A percentile compares a stretch with the other conserved stretches of the same genome.
Evolutionary conservation across 495 filamentous ascomycete genomes (phyloP).

Genomic region (Neurospora sp.): DNA sequence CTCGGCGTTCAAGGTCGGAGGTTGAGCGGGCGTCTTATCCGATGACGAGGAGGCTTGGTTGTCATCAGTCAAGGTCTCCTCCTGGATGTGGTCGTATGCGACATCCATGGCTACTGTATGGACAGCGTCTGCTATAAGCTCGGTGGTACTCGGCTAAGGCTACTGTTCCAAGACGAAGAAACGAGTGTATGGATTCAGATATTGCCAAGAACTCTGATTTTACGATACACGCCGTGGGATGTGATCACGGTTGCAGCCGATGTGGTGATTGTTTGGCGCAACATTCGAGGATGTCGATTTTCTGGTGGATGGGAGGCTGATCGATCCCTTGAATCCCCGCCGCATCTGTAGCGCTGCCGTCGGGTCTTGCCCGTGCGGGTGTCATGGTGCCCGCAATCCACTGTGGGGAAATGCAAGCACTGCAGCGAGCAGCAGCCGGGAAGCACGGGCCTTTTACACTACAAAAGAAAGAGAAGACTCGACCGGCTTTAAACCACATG

Average conservation of each 20-base stretch:
- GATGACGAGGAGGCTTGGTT: constrained; percentile 37
- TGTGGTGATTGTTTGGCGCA: background rate
- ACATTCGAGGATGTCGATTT: background rate
- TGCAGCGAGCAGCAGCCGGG: background rate
- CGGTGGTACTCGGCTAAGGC: background rate
- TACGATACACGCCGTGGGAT: background rate
- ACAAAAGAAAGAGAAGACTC: background rate
- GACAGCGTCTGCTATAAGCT: background rate
- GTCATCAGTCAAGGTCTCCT: constrained; percentile 61
- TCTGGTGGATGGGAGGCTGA: background rate
- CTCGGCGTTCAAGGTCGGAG: constrained; percentile 65
- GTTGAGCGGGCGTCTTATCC: constrained; percentile 36
- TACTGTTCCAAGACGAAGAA: background rate
- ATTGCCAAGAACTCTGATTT: background rate
- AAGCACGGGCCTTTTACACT: background rate
- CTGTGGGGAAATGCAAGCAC: background rate
- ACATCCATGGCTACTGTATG: constrained; percentile 62
- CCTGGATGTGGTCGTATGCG: constrained; percentile 94
- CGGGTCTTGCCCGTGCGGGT: background rate
- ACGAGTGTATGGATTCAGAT: background rate
- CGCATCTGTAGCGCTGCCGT: background rate
- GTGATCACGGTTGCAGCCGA: background rate
- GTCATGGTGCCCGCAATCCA: background rate
- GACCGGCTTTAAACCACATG: background rate
- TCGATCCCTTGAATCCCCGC: background rate